Evolutionary conservation across 2,329 filamentous ascomycete genomes (phyloP).

Genomic region (Beauveria medogensis): DNA sequence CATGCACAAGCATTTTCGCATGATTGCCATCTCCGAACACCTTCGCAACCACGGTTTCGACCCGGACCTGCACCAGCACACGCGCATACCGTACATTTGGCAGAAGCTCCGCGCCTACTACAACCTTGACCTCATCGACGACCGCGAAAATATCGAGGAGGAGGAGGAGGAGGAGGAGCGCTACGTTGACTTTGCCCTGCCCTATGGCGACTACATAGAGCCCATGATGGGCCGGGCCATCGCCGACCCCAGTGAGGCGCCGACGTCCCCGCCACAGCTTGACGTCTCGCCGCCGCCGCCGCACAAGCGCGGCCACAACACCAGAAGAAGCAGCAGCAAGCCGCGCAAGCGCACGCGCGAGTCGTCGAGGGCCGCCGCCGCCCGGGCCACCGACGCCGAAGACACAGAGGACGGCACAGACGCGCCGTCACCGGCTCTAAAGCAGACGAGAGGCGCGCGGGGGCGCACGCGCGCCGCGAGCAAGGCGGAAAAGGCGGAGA

Average conservation of each 20-base stretch:
- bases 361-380: conserved; percentile 13
- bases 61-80: conserved; percentile 64
- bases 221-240: conserved; percentile 37
- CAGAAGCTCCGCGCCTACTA: conserved; percentile 76
- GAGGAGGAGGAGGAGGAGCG: conserved; percentile 47
- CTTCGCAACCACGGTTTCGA: conserved; percentile 74
- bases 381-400: conserved; percentile 36
- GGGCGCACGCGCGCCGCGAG: conserved; percentile 34
- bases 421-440: conserved; percentile 23
- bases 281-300: conserved; percentile 24
- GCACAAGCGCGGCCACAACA: background rate
- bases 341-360: conserved; percentile 36
- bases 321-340: conserved; percentile 15
- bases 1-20: conserved; percentile 89
- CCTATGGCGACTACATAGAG: conserved; percentile 37
- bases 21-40: conserved; percentile 77
- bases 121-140: conserved; percentile 77
- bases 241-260: conserved; percentile 39
- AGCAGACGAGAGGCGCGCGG: conserved; percentile 34
- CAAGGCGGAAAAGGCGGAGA: conserved; percentile 21
- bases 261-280: conserved; percentile 37
- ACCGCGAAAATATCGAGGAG: conserved; percentile 64
- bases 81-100: conserved; percentile 87
- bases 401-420: conserved; percentile 41
- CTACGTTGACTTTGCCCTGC: conserved; percentile 60